phyloP scores from a whole-genome alignment of 2,329 filamentous ascomycete species.

The Alternaria atra region DNA sequence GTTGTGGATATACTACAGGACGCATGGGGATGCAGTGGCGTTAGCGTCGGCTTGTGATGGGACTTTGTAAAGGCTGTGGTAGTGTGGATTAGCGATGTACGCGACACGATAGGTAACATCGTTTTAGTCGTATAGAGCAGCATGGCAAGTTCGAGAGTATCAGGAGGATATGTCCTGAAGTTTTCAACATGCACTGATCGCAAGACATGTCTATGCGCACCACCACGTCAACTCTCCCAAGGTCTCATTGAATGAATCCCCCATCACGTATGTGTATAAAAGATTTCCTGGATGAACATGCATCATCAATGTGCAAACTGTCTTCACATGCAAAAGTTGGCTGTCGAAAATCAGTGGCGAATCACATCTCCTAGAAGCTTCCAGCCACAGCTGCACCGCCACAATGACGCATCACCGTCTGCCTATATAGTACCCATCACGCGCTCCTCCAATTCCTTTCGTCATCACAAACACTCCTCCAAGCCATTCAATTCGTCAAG shows the following conservation, averaged over 20 bases:
- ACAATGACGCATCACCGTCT: conserved; percentile 34
- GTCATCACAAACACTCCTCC: background rate
- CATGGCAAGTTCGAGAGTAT: background rate
- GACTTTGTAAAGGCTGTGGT: background rate
- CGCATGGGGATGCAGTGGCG: background rate
- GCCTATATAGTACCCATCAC: background rate
- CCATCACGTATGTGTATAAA: background rate
- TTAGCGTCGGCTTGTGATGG: background rate
- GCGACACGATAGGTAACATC: background rate
- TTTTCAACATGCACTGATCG: background rate
- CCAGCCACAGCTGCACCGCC: conserved; percentile 39
- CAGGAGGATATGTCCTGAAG: background rate
- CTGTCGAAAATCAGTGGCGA: conserved; percentile 15
- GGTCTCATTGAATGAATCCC: background rate
- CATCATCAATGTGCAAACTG: background rate
- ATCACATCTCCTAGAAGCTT: conserved; percentile 26
- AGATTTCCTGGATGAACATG: background rate
- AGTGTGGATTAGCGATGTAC: background rate
- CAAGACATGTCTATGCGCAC: background rate
- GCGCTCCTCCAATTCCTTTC: background rate
- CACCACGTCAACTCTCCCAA: background rate
- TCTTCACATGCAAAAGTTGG: conserved; percentile 1
- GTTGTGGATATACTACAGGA: no score
- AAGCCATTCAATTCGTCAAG: background rate
- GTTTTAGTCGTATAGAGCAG: background rate